A percentile compares a stretch with the other conserved stretches of the same genome.
Evolutionary conservation across 1,284 basidiomycete genomes (phyloP).

Genomic region (Tausonia pullulans): DNA sequence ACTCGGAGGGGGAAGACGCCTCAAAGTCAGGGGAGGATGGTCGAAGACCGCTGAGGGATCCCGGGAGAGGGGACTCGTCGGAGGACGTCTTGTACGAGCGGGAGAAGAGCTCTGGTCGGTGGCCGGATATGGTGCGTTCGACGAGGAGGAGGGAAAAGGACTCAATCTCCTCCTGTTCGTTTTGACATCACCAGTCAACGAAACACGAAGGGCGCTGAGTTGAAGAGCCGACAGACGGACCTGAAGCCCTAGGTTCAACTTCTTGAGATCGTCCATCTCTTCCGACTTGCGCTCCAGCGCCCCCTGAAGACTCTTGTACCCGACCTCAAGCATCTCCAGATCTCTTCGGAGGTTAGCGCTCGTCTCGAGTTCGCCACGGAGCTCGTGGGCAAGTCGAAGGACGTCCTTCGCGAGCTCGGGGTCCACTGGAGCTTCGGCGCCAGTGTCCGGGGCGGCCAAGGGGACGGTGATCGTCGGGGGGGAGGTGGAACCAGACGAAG

Average conservation of each 20-base stretch:
- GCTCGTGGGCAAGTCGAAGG: background rate
- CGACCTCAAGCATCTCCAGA: background rate
- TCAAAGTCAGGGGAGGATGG: too few species aligned
- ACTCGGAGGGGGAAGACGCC: too few species aligned
- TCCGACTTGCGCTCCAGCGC: background rate
- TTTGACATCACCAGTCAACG: background rate
- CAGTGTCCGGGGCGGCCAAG: background rate
- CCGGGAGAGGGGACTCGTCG: too few species aligned
- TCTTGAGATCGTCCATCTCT: slow-evolving; percentile 9
- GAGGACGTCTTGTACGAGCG: background rate
- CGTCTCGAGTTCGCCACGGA: background rate
- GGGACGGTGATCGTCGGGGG: background rate
- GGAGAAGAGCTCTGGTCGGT: background rate
- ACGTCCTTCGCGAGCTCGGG: background rate
- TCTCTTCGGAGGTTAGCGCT: background rate
- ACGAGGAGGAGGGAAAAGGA: slow-evolving; percentile 11
- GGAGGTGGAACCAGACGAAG: background rate
- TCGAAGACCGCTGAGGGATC: background rate
- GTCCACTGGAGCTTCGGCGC: background rate
- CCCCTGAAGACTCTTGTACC: slow-evolving; percentile 3
- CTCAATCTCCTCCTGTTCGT: slow-evolving; percentile 13
- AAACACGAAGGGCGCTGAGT: too few species aligned
- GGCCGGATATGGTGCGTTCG: slow-evolving; percentile 10
- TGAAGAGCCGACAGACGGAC: background rate
- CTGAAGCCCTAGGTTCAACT: slow-evolving; percentile 5